Conservation (phyloP, 1,284 basidiomycete genomes). For the Microbotryum violaceum region DNA sequence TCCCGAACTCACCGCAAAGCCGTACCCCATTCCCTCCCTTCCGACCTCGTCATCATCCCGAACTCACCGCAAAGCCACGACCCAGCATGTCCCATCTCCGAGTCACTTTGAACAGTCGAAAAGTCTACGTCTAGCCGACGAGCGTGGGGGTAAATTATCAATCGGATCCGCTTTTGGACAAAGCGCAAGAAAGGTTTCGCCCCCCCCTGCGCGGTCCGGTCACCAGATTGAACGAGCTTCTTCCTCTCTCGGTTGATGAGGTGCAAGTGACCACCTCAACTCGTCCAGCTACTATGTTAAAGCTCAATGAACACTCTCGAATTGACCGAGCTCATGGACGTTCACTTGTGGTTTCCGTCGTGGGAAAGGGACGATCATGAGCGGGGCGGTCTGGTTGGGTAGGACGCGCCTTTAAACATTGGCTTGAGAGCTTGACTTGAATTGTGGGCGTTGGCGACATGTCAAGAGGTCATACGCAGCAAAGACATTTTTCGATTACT, state of each 20-base stretch:
- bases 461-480: not conserved
- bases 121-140: slow-evolving; percentile 64
- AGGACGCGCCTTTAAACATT: too few relatives aligned
- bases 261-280: slow-evolving; percentile 51
- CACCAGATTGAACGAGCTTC: slow-evolving; percentile 33
- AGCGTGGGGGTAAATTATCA: too few relatives aligned
- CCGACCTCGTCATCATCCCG: slow-evolving; percentile 70
- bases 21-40: too few relatives aligned
- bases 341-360: too few relatives aligned
- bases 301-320: slow-evolving; percentile 75
- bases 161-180: slow-evolving; percentile 43
- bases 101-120: slow-evolving; percentile 83
- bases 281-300: slow-evolving; percentile 73
- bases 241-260: slow-evolving; percentile 36
- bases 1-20: slow-evolving; percentile 58
- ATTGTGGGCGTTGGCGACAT: too few relatives aligned
- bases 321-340: too few relatives aligned
- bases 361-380: too few relatives aligned
- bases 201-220: too few relatives aligned
- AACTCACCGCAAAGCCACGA: slow-evolving; percentile 53
- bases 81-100: slow-evolving; percentile 38
- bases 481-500: not conserved
- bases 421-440: too few relatives aligned
- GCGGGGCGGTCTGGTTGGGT: slow-evolving; percentile 83
- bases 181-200: slow-evolving; percentile 23